Conservation (phyloP, 129 eudicot species). For the Logfia minima region DNA sequence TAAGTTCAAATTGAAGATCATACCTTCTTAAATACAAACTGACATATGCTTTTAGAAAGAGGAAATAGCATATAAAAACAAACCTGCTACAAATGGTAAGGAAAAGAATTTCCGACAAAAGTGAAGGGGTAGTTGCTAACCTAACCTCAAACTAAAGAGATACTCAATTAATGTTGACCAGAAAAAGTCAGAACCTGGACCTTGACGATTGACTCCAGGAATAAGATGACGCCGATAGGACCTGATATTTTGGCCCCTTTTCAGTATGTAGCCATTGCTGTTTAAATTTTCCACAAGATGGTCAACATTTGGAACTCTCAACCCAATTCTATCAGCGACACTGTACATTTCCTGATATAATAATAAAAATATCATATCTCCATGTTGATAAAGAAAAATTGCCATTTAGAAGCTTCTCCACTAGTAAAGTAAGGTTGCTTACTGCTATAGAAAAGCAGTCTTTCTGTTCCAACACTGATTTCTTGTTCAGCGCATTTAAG, state of each 20-base stretch:
- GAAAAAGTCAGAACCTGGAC: constrained; percentile 34
- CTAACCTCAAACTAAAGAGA: constrained; percentile 18
- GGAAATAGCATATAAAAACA: neutral
- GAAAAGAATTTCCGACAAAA: neutral
- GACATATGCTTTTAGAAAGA: neutral
- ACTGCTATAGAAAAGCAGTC: constrained; percentile 84
- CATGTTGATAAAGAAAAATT: constrained; percentile 12
- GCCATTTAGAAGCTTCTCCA: constrained; percentile 11
- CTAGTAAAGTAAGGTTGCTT: constrained; percentile 18
- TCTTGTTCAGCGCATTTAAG: constrained; percentile 61
- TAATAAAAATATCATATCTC: constrained; percentile 17
- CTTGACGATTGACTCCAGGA: constrained; percentile 52
- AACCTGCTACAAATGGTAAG: neutral
- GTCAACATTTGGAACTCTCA: constrained; percentile 76
- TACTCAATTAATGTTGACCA: neutral
- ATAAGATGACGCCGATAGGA: constrained; percentile 62
- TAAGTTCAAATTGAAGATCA: neutral
- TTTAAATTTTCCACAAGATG: constrained; percentile 67
- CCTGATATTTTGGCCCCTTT: constrained; percentile 96
- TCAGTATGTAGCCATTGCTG: constrained; percentile 46
- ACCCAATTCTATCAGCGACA: constrained; percentile 77
- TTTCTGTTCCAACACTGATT: constrained; percentile 78
- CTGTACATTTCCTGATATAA: constrained; percentile 68
- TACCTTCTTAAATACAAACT: neutral
- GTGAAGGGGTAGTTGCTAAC: constrained; percentile 14